Percentiles rank a stretch among this genome's conserved stretches.
These are phyloP conservation scores for Picea engelmannii DNA, from an alignment of 83 land plant species.

Conservation along the genomic window DNA sequence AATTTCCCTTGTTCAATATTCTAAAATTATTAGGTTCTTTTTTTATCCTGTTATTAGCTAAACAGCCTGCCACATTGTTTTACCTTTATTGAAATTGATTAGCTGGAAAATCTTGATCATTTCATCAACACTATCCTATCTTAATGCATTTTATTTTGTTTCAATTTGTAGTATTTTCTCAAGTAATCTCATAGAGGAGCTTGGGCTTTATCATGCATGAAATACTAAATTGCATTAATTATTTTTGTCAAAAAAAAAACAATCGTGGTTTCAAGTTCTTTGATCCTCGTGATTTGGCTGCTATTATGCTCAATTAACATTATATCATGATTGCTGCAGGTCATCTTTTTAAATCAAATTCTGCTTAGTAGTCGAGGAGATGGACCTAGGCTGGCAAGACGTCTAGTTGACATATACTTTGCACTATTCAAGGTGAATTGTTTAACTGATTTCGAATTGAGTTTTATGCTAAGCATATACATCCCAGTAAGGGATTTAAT, in stretches of 20 bases:
- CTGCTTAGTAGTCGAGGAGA: conserved; percentile 75
- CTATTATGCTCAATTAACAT: not conserved
- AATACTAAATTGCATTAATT: not conserved
- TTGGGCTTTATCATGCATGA: not conserved
- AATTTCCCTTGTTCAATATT: too few relatives aligned
- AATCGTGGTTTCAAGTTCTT: not conserved
- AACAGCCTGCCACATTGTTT: too few relatives aligned
- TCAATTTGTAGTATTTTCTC: too few relatives aligned
- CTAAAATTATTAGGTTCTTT: too few relatives aligned
- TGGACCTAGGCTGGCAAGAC: conserved; percentile 89
- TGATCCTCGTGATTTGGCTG: not conserved
- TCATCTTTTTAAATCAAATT: conserved; percentile 85
- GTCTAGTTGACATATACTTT: conserved; percentile 90
- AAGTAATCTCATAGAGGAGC: too few relatives aligned
- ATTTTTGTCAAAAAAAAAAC: not conserved
- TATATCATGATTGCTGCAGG: conserved; percentile 42
- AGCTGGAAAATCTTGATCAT: too few relatives aligned
- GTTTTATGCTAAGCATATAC: not conserved
- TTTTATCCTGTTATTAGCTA: too few relatives aligned
- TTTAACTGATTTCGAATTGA: not conserved
- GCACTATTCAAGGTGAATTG: conserved; percentile 79
- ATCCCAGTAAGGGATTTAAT: not conserved
- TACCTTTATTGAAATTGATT: too few relatives aligned
- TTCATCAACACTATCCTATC: too few relatives aligned
- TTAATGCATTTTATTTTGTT: too few relatives aligned